phyloP scores from a whole-genome alignment of 306 rosid species.

The Sesbania bispinosa region DNA sequence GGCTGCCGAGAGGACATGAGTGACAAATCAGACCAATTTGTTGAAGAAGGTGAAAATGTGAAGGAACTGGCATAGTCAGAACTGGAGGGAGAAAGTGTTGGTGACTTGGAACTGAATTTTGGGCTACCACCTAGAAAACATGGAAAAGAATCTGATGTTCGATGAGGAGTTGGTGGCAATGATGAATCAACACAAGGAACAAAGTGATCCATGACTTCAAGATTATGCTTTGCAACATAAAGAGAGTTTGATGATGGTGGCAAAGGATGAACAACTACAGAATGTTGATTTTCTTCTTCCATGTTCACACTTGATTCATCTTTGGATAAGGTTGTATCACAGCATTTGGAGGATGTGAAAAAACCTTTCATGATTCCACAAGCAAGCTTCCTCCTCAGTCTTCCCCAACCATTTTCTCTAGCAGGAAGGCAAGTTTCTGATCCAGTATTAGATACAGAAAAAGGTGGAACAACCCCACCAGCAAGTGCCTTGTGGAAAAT shows the following conservation, averaged over 20 bases:
- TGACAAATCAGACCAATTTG: conserved; percentile 85
- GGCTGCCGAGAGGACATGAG: conserved; percentile 64
- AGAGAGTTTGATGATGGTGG: conserved; percentile 46
- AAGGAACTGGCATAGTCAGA: conserved; percentile 79
- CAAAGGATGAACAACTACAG: conserved; percentile 32
- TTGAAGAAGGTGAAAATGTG: conserved; percentile 79
- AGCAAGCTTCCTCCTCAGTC: conserved; percentile 58
- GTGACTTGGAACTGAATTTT: conserved; percentile 58
- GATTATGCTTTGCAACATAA: conserved; percentile 39
- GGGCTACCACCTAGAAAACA: conserved; percentile 47
- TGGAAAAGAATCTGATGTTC: conserved; percentile 54
- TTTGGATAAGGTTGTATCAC: conserved; percentile 26
- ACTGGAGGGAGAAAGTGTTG: conserved; percentile 73
- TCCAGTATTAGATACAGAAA: conserved; percentile 52
- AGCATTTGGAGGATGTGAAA: conserved; percentile 44
- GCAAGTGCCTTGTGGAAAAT: conserved; percentile 78
- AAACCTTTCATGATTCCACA: conserved; percentile 56
- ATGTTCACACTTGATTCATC: conserved; percentile 29
- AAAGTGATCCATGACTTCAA: conserved; percentile 28
- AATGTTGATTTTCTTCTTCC: conserved; percentile 34
- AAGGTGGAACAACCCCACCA: conserved; percentile 92
- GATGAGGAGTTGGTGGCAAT: conserved; percentile 42
- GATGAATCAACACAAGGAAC: conserved; percentile 36
- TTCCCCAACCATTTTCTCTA: conserved; percentile 79
- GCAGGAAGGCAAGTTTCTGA: conserved; percentile 85